Evolutionary conservation across 306 rosid species (phyloP).

Genomic region (Corylus heterophylla): DNA sequence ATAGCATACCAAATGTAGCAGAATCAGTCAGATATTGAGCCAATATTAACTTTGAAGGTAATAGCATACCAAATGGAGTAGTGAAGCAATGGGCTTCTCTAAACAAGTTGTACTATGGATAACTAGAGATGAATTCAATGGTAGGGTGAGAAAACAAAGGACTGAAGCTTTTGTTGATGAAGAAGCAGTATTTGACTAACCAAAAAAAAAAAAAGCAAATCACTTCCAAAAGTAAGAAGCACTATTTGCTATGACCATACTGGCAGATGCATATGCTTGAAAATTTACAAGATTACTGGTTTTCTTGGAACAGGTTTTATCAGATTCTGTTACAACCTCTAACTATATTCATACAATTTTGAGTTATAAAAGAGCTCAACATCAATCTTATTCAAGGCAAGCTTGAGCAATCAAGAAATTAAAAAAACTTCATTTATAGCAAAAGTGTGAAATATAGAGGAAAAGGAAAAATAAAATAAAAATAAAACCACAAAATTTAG

Average conservation of each 20-base stretch:
- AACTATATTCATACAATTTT: too few relatives aligned
- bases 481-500: too few relatives aligned
- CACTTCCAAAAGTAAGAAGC: too few relatives aligned
- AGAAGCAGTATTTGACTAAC: neutral
- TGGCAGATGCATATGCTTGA: neutral
- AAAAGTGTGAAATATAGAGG: too few relatives aligned
- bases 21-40: neutral
- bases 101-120: neutral
- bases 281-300: neutral
- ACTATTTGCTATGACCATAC: neutral
- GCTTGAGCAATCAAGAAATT: too few relatives aligned
- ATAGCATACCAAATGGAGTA: neutral
- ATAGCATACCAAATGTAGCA: neutral
- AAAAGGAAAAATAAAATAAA: too few relatives aligned
- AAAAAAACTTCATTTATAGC: too few relatives aligned
- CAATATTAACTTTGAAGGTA: neutral
- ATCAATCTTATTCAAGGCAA: too few relatives aligned
- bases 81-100: neutral
- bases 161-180: too few relatives aligned
- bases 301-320: neutral
- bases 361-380: too few relatives aligned
- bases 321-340: neutral
- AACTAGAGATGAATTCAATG: too few relatives aligned
- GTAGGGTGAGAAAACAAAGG: too few relatives aligned
- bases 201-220: neutral